Evolutionary conservation across 2,329 filamentous ascomycete genomes (phyloP), one percentile per base, ranked within the genome.

Genomic region (Chaetomium globosum): DNA sequence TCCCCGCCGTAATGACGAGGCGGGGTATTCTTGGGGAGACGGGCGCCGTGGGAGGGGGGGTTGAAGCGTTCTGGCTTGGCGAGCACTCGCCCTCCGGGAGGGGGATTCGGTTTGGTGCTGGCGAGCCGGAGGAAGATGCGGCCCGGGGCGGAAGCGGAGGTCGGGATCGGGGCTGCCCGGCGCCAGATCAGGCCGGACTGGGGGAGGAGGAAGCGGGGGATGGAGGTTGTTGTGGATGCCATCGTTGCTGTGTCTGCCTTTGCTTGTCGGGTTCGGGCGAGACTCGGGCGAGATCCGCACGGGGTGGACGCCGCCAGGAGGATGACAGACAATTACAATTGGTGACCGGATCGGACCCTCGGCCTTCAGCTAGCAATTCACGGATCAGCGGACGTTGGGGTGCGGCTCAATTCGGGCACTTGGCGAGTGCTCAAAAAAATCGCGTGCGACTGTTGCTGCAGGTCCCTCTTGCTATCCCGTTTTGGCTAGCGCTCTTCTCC

Each of bases 61-160:
- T 91, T 91, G 83, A 97, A 98, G 76, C 89, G 90, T 73, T 90
- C 85, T 28, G 94, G 94, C 78, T 97, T 92, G 72, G 91, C 91
- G 69, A 99, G 88, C 5, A 92, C 85, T 67, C 59, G 88, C 83
- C 43, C 86, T 85, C 73, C 89, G 79, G 54, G 33, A 8, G 55
- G 28, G 2, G 51, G 31, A 23, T 16, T 59, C 31, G 65, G 73
- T 69, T 58, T 71, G 59, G 49, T 65, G 59, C 49, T 48, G 64
- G 66, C 61, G 23, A 68, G 53, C 21, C 65, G 59, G 63, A 61
- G 48, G 54, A 61, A 28, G 59, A 67, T 16, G 59, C 54, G 57
- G 68, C 55, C 23, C n/a, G 62, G 28, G n/a, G 75, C 69, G 54
- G 71, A 72, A 52, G 74, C 67, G 33, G 75, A 73, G 48, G 67